phyloP scores from a whole-genome alignment of 306 rosid genomes.

The Prinsepia uniflora region DNA sequence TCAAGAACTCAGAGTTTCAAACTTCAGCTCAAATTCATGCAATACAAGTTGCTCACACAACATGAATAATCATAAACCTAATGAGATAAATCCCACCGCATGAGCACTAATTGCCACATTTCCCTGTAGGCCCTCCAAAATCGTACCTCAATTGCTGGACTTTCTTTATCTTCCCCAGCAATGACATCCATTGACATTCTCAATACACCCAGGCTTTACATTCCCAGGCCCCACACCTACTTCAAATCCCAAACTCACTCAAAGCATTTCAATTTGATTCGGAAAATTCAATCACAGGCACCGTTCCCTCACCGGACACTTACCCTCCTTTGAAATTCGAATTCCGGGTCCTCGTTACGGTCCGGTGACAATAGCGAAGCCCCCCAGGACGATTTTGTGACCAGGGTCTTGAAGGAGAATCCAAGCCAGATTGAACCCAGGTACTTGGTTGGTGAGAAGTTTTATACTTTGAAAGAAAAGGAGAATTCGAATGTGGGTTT shows the following conservation, averaged over 20 bases:
- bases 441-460: slow-evolving; percentile 62
- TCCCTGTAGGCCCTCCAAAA: neutral
- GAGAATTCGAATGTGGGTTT: slow-evolving; percentile 41
- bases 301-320: slow-evolving; percentile 37
- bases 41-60: neutral
- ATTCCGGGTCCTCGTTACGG: slow-evolving; percentile 30
- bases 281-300: slow-evolving; percentile 24
- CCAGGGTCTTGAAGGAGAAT: slow-evolving; percentile 77
- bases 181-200: slow-evolving; percentile 61
- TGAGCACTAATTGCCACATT: slow-evolving; percentile 5
- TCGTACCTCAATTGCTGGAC: slow-evolving; percentile 2
- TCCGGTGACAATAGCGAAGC: slow-evolving; percentile 29
- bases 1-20: neutral
- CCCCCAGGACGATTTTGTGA: slow-evolving; percentile 59
- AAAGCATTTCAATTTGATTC: slow-evolving; percentile 30
- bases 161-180: neutral
- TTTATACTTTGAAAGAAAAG: slow-evolving; percentile 59
- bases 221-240: slow-evolving; percentile 40
- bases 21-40: slow-evolving; percentile 2
- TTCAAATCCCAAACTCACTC: slow-evolving; percentile 21
- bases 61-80: slow-evolving; percentile 11
- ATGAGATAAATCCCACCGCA: neutral
- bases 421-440: slow-evolving; percentile 90
- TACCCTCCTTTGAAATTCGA: slow-evolving; percentile 43
- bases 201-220: slow-evolving; percentile 42